Evolutionary conservation across 768 basidiomycete genomes (phyloP), one percentile per base, ranked within the genome.

Genomic region (Tricholoma bakamatsutake): DNA sequence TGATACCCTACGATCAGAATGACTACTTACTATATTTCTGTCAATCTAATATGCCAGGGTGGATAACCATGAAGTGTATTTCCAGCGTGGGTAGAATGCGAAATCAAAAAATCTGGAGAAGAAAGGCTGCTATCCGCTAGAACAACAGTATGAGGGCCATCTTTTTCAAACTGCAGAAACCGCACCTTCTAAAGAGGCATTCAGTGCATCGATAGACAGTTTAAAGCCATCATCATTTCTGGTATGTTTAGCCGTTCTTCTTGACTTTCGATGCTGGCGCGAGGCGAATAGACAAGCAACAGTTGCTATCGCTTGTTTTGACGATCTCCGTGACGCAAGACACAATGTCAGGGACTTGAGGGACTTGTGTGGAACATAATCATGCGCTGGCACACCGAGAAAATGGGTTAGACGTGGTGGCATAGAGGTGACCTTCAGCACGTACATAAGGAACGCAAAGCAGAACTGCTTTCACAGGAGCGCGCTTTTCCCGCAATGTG

Each of bases 21-120:
- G 35, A 8, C 31, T 42, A 48, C 87, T 70, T 65, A 91, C 90
- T 84, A 78, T 57, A 93, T 83, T 67, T 93, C 90, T 45, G 88
- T 88, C 40, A 93, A 71, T 54, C 85, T 76, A n/a, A 84, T 81
- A 62, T 93, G 90, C 90, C 90, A 93, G 13, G 90, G 90, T 15
- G 90, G 90, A 62, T 87, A 91, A 4, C 85, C 87, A 60, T 86
- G 72, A 1, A 87, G 82, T 21, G 72, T 63, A 48, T 62, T 68
- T 11, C 70, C 65, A 2, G 74, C 70, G 31, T 71, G 72, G 18
- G 87, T 57, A 46, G 81, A 72, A 63, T 92, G 88, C 13, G 91
- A 74, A 60, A 93, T 83, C 76, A 90, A 80, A 50, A 93, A 80
- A 62, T 93, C 88, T 12, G 90, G 88, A 12, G 86, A 73, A 15